phyloP scores from a whole-genome alignment of 495 filamentous ascomycete genomes.

The Penicillium silybi region DNA sequence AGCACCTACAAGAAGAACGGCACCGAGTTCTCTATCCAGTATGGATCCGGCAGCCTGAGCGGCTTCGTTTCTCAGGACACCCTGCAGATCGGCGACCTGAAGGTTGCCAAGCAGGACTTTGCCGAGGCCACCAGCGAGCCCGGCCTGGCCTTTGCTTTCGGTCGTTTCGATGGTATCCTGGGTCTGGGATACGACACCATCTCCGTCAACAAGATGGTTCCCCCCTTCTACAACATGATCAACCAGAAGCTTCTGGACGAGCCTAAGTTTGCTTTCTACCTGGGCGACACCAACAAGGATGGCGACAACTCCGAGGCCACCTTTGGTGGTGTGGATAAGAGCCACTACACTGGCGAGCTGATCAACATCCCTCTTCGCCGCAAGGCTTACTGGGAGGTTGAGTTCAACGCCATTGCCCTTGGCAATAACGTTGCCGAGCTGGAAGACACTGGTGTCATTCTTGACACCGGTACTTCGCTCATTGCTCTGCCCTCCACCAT shows the following conservation, averaged over 20 bases:
- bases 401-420: conserved; percentile 86
- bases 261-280: conserved; percentile 94
- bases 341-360: conserved; percentile 85
- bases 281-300: conserved; percentile 68
- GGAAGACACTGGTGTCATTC: conserved; percentile 89
- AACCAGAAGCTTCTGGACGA: conserved; percentile 86
- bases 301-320: conserved; percentile 79
- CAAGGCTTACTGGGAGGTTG: conserved; percentile 99
- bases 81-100: conserved; percentile 83
- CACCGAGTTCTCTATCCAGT: conserved; percentile 85
- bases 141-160: conserved; percentile 96
- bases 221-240: conserved; percentile 95
- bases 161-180: conserved; percentile 95
- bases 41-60: conserved; percentile 91
- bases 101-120: conserved; percentile 83
- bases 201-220: conserved; percentile 90
- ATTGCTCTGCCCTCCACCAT: conserved; percentile 91
- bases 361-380: conserved; percentile 90
- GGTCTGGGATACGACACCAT: conserved; percentile 93
- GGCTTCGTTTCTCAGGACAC: conserved; percentile 90
- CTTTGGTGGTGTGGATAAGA: conserved; percentile 87
- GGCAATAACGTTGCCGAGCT: conserved; percentile 80
- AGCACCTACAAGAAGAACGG: conserved; percentile 95
- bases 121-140: conserved; percentile 94
- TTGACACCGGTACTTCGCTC: conserved; percentile 97